These are phyloP conservation scores for Erysimum cheiri DNA, from an alignment of 441 rosid species.

Conservation along the genomic window DNA sequence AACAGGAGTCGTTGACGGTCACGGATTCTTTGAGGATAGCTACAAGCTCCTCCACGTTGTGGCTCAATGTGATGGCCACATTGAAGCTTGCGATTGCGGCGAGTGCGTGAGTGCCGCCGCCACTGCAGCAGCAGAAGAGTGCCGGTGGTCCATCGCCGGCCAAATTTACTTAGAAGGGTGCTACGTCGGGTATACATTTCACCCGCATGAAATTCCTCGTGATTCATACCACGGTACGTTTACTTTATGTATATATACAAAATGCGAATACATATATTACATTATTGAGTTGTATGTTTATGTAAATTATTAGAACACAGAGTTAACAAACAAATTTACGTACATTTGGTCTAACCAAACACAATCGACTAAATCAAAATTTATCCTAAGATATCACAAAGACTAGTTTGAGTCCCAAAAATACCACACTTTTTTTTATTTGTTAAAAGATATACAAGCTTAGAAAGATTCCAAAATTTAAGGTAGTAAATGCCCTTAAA, in stretches of 20 bases:
- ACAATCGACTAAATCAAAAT: too few relatives aligned
- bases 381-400: too few relatives aligned
- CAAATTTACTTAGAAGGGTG: constrained; percentile 67
- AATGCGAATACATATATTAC: neutral
- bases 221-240: constrained; percentile 44
- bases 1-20: constrained; percentile 48
- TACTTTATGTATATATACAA: too few relatives aligned
- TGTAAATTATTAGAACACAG: too few relatives aligned
- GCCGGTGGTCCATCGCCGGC: constrained; percentile 57
- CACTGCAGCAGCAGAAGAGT: constrained; percentile 55
- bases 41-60: constrained; percentile 50
- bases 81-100: constrained; percentile 60
- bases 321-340: too few relatives aligned
- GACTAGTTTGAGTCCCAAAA: too few relatives aligned
- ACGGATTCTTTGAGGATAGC: constrained; percentile 51
- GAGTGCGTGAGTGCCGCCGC: constrained; percentile 61
- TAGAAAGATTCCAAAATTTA: too few relatives aligned
- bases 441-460: too few relatives aligned
- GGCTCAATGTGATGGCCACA: constrained; percentile 74
- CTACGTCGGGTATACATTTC: constrained; percentile 53
- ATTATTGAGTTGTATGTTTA: too few relatives aligned
- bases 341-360: too few relatives aligned
- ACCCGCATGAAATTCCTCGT: constrained; percentile 48
- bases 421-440: too few relatives aligned
- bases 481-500: too few relatives aligned